phyloP scores from a whole-genome alignment of 169 alveolate genomes.

The Cyclospora cayetanensis region DNA sequence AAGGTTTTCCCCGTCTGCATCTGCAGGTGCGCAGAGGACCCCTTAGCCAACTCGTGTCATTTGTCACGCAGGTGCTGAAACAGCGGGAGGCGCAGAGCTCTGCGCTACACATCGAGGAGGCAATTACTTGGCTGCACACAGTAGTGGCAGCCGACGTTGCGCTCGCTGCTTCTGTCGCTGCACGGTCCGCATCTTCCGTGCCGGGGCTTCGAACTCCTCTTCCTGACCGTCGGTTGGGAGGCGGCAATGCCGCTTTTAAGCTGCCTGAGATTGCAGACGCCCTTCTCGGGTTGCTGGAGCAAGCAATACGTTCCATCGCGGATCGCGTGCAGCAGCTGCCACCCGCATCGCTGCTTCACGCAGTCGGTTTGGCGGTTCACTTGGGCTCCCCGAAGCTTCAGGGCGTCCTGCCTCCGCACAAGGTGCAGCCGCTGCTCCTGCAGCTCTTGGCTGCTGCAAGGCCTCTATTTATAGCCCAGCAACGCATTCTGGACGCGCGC shows the following conservation, averaged over 20 bases:
- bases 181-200: background rate
- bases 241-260: no score
- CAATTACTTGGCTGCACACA: background rate
- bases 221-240: background rate
- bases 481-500: background rate
- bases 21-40: background rate
- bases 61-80: background rate
- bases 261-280: background rate
- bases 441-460: background rate
- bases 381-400: background rate
- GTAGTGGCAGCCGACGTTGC: background rate
- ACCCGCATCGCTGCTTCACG: background rate
- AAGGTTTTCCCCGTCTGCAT: background rate
- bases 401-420: background rate
- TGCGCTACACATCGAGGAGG: background rate
- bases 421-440: background rate
- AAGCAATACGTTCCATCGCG: background rate
- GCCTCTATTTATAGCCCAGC: background rate
- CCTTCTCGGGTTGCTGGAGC: slow-evolving; percentile 30
- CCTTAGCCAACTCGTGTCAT: background rate
- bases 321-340: background rate
- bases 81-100: slow-evolving; percentile 14
- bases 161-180: background rate
- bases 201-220: background rate
- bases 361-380: background rate